Percentiles rank a stretch among this genome's conserved stretches.
These are phyloP conservation scores for Protomyces arabidopsidicola DNA, from an alignment of 1,139 yeast species.

Conservation along the genomic window DNA sequence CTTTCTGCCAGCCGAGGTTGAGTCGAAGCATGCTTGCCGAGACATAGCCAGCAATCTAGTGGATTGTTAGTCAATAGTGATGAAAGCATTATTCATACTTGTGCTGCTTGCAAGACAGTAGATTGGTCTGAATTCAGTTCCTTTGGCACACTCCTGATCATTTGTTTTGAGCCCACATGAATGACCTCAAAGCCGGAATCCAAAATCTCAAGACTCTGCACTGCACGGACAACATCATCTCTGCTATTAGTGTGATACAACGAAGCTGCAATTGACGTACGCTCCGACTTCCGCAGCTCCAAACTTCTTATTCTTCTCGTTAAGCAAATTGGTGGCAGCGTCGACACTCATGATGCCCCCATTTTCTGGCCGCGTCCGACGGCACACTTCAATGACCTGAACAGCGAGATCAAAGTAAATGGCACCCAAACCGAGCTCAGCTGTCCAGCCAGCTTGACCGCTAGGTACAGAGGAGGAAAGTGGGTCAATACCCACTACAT, in stretches of 20 bases:
- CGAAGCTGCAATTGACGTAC: not conserved
- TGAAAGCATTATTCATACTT: slow-evolving; percentile 35
- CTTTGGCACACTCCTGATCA: slow-evolving; percentile 49
- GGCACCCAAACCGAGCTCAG: slow-evolving; percentile 48
- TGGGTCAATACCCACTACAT: slow-evolving; percentile 80
- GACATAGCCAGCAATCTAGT: slow-evolving; percentile 57
- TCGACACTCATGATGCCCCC: slow-evolving; percentile 72
- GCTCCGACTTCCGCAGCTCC: slow-evolving; percentile 36
- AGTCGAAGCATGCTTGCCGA: slow-evolving; percentile 59
- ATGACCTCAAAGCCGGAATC: slow-evolving; percentile 50
- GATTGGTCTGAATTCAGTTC: slow-evolving; percentile 63
- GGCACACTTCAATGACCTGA: slow-evolving; percentile 68
- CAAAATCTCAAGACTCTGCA: slow-evolving; percentile 44
- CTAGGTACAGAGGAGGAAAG: slow-evolving; percentile 46
- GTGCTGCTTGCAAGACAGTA: slow-evolving; percentile 66
- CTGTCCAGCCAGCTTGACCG: slow-evolving; percentile 41
- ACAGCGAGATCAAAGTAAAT: slow-evolving; percentile 64
- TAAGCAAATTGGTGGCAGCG: slow-evolving; percentile 46
- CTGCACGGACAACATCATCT: slow-evolving; percentile 50
- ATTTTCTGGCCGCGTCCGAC: slow-evolving; percentile 61
- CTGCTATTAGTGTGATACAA: not conserved
- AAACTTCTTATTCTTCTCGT: slow-evolving; percentile 35
- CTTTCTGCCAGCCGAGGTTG: slow-evolving; percentile 66
- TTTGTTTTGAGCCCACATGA: slow-evolving; percentile 40
- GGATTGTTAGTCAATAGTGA: not conserved